Evolutionary conservation across 2,329 filamentous ascomycete species (phyloP).

Genomic region (Xylariaceae sp.): DNA sequence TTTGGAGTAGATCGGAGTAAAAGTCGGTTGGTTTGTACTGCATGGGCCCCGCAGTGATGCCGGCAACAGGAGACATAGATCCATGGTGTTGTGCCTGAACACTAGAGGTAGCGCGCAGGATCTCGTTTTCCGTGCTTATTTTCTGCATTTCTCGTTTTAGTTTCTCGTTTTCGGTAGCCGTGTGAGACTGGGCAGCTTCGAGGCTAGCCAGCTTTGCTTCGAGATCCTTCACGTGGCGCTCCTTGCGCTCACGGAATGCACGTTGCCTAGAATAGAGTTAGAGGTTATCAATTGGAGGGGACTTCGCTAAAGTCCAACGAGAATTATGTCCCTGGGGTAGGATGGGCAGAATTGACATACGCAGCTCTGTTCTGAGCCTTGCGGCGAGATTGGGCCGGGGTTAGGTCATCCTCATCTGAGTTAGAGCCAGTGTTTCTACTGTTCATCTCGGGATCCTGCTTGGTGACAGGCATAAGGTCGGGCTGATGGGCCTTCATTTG

Average conservation of each 20-base stretch:
- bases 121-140: constrained; percentile 87
- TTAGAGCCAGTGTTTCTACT: constrained; percentile 43
- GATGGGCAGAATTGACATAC: constrained; percentile 41
- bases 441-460: constrained; percentile 40
- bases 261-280: constrained; percentile 65
- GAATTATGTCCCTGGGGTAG: not conserved
- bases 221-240: constrained; percentile 89
- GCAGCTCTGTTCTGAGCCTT: constrained; percentile 62
- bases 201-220: constrained; percentile 79
- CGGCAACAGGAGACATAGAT: constrained; percentile 42
- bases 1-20: constrained; percentile 60
- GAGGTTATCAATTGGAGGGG: constrained; percentile 2
- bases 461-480: constrained; percentile 36
- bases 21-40: constrained; percentile 71
- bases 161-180: constrained; percentile 81
- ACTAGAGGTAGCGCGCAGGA: constrained; percentile 74
- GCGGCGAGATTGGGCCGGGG: constrained; percentile 56
- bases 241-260: constrained; percentile 93
- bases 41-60: constrained; percentile 64
- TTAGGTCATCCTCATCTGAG: constrained; percentile 55
- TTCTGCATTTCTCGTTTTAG: constrained; percentile 81
- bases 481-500: constrained; percentile 24
- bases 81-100: constrained; percentile 32
- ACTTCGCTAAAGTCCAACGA: too few relatives aligned
- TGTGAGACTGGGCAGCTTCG: constrained; percentile 68